Evolutionary conservation across 1,284 basidiomycete species (phyloP).

Genomic region (Bjerkandera adusta): DNA sequence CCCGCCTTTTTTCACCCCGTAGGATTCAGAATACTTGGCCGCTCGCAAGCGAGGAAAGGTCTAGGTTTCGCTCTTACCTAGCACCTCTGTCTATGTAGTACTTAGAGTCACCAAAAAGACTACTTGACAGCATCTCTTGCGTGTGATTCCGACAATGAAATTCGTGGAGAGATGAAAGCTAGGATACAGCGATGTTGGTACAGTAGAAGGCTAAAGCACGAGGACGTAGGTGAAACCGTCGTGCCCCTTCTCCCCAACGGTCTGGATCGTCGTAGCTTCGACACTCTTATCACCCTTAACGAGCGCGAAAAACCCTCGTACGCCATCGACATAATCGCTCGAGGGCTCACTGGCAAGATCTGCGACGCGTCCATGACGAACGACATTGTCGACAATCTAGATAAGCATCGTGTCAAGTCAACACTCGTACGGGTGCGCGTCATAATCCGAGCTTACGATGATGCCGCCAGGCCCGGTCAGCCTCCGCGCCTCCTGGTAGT

Average conservation of each 20-base stretch:
- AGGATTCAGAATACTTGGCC: conserved; percentile 10
- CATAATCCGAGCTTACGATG: conserved; percentile 39
- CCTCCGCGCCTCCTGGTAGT: conserved; percentile 55
- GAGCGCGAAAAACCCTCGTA: conserved; percentile 43
- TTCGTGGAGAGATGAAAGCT: too few relatives aligned
- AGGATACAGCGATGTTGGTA: too few relatives aligned
- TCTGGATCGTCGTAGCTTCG: conserved; percentile 59
- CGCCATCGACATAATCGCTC: conserved; percentile 37
- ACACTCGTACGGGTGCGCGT: neutral
- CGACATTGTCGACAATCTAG: conserved; percentile 64
- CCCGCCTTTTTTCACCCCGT: conserved; percentile 18
- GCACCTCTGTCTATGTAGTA: too few relatives aligned
- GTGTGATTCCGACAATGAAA: too few relatives aligned
- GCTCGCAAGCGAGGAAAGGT: conserved; percentile 37
- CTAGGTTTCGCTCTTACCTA: too few relatives aligned
- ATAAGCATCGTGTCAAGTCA: neutral
- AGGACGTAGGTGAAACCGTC: conserved; percentile 60
- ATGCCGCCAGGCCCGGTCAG: conserved; percentile 51
- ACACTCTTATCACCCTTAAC: conserved; percentile 53
- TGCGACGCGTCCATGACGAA: conserved; percentile 47
- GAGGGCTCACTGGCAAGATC: conserved; percentile 38
- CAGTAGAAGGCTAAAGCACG: conserved; percentile 19
- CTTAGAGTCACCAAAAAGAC: neutral
- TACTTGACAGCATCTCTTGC: neutral
- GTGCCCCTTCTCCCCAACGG: conserved; percentile 60